Base-by-base conservation (phyloP, 2,329 filamentous ascomycete species). In the Coniella lustricola region DNA sequence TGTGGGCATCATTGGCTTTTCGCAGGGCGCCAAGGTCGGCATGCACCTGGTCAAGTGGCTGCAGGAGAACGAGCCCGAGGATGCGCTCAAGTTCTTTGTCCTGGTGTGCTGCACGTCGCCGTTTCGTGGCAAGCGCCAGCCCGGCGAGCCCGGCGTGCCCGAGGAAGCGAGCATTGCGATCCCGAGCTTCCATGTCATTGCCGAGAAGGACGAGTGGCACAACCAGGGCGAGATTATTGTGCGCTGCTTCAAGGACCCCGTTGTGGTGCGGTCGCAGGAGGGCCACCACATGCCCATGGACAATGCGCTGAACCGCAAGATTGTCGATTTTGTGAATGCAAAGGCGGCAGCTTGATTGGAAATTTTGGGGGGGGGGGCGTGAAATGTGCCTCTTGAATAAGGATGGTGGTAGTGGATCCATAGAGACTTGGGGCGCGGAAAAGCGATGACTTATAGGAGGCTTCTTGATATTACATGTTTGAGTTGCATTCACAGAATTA, bases 261-360 rank as follows among this genome's bases (percentile, higher is more conserved):
- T 44, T 39, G 40, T 48, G 13, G 33, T 48, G 13, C 46, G 34
- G 9, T 48, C 46, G 13, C 46, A 43, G 8, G 46, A 48, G 46
- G 46, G 46, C 4, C 46, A 48, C 25, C 46, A 48, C 3, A 48
- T 48, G 46, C 46, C 46, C 4, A 38, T 48, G 46, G 46, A 49
- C 21, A 39, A 16, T 35, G 46, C 10, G 12, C 10, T 49, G 18
- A 49, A 49, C 20, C 25, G 31, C 7, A 49, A 35, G 7, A 44
- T 49, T 12, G 17, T 43, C 7, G 46, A 35, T 2, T 49, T 49
- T 14, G 35, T 49, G 29, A 44, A 39, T 13, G 16, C 44, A 18
- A 14, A 29, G 8, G 40, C 35, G 10, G 17, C 22, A 18, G 33
- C 37, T 29, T 47, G 37, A 46, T 36, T 18, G n/a, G 10, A 9